A percentile compares a stretch with the other conserved stretches of the same genome.
Conservation (phyloP, 2,329 filamentous ascomycete genomes). For the Hymenoscyphus fructigenus region DNA sequence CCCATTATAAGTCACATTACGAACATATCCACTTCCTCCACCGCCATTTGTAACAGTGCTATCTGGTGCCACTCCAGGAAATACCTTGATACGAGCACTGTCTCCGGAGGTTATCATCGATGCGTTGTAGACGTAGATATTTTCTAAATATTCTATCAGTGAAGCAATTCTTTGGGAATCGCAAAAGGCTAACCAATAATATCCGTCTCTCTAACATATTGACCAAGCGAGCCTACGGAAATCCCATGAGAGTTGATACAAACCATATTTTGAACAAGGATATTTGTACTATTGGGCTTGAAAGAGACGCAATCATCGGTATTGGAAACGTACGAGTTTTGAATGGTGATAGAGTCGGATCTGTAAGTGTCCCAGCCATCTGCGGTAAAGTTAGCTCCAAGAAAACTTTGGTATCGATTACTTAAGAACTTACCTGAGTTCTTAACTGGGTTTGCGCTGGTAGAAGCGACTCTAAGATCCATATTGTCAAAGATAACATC, state of each 20-base stretch:
- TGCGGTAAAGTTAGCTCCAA: neutral
- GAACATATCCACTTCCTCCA: slow-evolving; percentile 57
- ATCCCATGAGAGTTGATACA: neutral
- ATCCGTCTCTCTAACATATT: neutral
- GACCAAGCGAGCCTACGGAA: neutral
- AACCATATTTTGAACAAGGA: neutral
- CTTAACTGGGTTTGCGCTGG: slow-evolving; percentile 48
- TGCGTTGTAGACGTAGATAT: slow-evolving; percentile 58
- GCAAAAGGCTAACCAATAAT: slow-evolving; percentile 31
- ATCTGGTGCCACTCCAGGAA: slow-evolving; percentile 45
- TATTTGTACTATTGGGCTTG: neutral
- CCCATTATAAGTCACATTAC: slow-evolving; percentile 60
- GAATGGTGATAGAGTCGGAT: neutral
- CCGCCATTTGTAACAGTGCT: slow-evolving; percentile 56
- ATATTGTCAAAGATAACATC: slow-evolving; percentile 54
- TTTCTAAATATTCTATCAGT: slow-evolving; percentile 46
- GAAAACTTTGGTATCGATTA: neutral
- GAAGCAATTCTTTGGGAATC: too few species aligned
- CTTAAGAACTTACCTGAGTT: slow-evolving; percentile 43
- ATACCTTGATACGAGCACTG: slow-evolving; percentile 65
- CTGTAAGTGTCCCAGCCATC: neutral
- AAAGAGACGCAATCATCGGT: slow-evolving; percentile 4
- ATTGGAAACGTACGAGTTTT: neutral
- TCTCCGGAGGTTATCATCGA: slow-evolving; percentile 51
- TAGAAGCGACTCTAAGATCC: slow-evolving; percentile 49